phyloP scores from a whole-genome alignment of 345 rosid species.

The Leavenworthia alabamica region DNA sequence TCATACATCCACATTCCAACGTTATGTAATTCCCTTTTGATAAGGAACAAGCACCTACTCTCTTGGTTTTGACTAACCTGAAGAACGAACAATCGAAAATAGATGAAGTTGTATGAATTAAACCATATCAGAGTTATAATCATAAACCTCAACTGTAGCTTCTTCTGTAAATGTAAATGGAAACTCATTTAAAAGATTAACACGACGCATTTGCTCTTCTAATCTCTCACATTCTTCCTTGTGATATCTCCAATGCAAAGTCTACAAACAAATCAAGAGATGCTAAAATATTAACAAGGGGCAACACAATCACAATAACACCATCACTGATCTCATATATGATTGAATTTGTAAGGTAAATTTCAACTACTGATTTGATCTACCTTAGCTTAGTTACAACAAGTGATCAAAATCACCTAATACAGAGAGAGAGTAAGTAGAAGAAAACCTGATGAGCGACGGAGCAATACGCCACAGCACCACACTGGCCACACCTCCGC shows the following conservation, averaged over 20 bases:
- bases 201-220: slow-evolving; percentile 67
- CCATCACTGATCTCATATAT: too few relatives aligned
- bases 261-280: slow-evolving; percentile 25
- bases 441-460: slow-evolving; percentile 64
- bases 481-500: slow-evolving; percentile 64
- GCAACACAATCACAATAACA: not conserved
- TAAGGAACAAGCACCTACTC: slow-evolving; percentile 68
- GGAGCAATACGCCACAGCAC: slow-evolving; percentile 84
- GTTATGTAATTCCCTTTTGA: slow-evolving; percentile 54
- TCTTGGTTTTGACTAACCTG: slow-evolving; percentile 47
- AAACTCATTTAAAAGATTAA: slow-evolving; percentile 55
- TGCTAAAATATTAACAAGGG: not conserved
- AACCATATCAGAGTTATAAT: too few relatives aligned
- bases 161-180: slow-evolving; percentile 71
- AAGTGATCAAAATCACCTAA: too few relatives aligned
- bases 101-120: not conserved
- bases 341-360: not conserved
- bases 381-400: too few relatives aligned
- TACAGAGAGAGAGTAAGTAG: not conserved
- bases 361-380: too few relatives aligned
- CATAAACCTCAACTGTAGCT: slow-evolving; percentile 57
- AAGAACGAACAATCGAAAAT: not conserved
- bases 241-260: slow-evolving; percentile 68
- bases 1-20: slow-evolving; percentile 74
- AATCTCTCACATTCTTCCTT: slow-evolving; percentile 78